Conservation (phyloP, 345 rosid species). For the Noccaea bulbosa region DNA sequence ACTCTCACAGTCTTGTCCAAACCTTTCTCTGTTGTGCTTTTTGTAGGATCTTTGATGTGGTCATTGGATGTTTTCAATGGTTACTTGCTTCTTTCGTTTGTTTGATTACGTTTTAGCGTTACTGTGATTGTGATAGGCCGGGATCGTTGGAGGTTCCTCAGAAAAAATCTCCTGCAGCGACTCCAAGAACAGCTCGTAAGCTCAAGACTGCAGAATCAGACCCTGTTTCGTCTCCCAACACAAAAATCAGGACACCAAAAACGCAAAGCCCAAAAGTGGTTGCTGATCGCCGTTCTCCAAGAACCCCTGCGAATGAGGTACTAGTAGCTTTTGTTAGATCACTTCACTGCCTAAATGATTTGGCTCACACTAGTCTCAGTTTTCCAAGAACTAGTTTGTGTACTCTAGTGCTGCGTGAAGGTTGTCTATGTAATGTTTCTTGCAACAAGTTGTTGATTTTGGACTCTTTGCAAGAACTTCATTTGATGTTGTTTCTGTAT, state of each 20-base stretch:
- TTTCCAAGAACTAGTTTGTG: background rate
- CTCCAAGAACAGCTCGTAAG: constrained; percentile 68
- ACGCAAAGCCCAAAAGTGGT: constrained; percentile 71
- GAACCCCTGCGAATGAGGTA: constrained; percentile 78
- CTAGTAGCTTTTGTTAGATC: constrained; percentile 4
- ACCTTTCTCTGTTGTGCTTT: constrained; percentile 9
- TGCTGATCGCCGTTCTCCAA: constrained; percentile 70
- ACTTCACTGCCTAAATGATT: constrained; percentile 1
- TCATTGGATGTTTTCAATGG: background rate
- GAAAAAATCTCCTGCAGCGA: constrained; percentile 67
- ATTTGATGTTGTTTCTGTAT: constrained; percentile 16
- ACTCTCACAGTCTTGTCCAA: constrained; percentile 17
- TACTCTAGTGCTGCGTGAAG: constrained; percentile 11
- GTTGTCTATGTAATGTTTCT: constrained; percentile 9
- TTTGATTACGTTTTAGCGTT: constrained; percentile 35
- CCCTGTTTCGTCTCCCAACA: constrained; percentile 53
- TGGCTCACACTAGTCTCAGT: background rate
- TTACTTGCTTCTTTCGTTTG: constrained; percentile 13
- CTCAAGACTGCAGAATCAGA: constrained; percentile 66
- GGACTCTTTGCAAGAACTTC: constrained; percentile 5
- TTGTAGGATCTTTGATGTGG: constrained; percentile 7
- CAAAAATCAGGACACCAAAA: constrained; percentile 62
- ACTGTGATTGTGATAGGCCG: constrained; percentile 49
- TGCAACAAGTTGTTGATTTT: background rate
- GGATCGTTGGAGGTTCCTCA: constrained; percentile 66